Evolutionary conservation across 1,284 basidiomycete species (phyloP).

Genomic region (Ustilago xerochloae): DNA sequence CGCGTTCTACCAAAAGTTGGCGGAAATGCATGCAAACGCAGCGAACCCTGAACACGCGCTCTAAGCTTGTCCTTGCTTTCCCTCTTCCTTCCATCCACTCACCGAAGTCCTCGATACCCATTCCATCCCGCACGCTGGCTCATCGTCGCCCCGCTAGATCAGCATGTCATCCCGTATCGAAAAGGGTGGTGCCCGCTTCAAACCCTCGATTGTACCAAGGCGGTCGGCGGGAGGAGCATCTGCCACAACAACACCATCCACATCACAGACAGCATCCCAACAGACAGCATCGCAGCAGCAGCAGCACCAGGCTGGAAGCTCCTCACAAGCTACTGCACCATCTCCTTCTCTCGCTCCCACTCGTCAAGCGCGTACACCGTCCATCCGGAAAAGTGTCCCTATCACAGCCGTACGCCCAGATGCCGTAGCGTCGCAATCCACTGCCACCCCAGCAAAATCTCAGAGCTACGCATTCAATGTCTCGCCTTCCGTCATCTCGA

Average conservation of each 20-base stretch:
- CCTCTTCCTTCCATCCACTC: conserved; percentile 11
- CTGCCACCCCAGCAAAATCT: conserved; percentile 2
- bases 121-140: background rate
- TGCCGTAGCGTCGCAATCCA: background rate
- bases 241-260: background rate
- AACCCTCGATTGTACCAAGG: conserved; percentile 49
- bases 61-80: background rate
- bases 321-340: conserved; percentile 12
- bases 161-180: conserved; percentile 54
- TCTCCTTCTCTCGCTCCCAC: conserved; percentile 22
- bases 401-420: background rate
- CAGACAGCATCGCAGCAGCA: conserved; percentile 12
- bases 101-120: background rate
- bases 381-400: conserved; percentile 20
- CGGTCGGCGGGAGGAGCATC: conserved; percentile 18
- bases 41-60: conserved; percentile 18
- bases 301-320: conserved; percentile 1
- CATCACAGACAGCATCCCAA: conserved; percentile 8
- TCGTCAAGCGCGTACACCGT: conserved; percentile 20
- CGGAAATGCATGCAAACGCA: conserved; percentile 12
- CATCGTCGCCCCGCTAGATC: background rate
- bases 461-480: conserved; percentile 49
- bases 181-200: conserved; percentile 52
- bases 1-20: conserved; percentile 13
- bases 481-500: conserved; percentile 28